Percentiles rank a stretch among this genome's conserved stretches.
Evolutionary conservation across 306 rosid species (phyloP).

Genomic region (Lathyrus tuberosus): DNA sequence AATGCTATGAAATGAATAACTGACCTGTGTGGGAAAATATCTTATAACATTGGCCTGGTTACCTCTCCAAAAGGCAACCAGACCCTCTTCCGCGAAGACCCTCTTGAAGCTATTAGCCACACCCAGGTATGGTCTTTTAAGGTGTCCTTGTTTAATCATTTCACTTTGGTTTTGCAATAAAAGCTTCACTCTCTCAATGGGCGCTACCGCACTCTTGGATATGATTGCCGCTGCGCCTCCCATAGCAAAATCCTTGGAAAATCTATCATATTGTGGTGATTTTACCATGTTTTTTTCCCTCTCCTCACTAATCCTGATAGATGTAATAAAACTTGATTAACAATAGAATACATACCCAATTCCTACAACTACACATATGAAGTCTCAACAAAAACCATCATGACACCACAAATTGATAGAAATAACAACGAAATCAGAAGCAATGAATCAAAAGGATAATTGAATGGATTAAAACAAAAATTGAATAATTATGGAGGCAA

Average conservation of each 20-base stretch:
- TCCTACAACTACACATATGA: no score
- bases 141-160: slow-evolving; percentile 85
- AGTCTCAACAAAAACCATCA: no score
- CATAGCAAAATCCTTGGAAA: slow-evolving; percentile 76
- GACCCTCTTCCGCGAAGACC: slow-evolving; percentile 82
- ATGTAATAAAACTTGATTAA: no score
- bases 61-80: slow-evolving; percentile 91
- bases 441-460: no score
- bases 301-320: slow-evolving; percentile 29
- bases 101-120: slow-evolving; percentile 66
- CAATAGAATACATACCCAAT: no score
- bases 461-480: no score
- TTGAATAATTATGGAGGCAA: no score
- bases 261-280: slow-evolving; percentile 59
- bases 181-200: slow-evolving; percentile 93
- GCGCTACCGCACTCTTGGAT: slow-evolving; percentile 82
- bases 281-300: slow-evolving; percentile 42
- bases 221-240: slow-evolving; percentile 82
- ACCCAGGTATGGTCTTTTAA: slow-evolving; percentile 73
- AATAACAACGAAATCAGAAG: no score
- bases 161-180: slow-evolving; percentile 94
- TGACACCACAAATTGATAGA: no score
- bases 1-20: slow-evolving; percentile 19
- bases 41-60: slow-evolving; percentile 83
- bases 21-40: slow-evolving; percentile 94